These are phyloP conservation scores for Austroboletus niveus DNA, from an alignment of 1,284 basidiomycete species.

Conservation along the genomic window DNA sequence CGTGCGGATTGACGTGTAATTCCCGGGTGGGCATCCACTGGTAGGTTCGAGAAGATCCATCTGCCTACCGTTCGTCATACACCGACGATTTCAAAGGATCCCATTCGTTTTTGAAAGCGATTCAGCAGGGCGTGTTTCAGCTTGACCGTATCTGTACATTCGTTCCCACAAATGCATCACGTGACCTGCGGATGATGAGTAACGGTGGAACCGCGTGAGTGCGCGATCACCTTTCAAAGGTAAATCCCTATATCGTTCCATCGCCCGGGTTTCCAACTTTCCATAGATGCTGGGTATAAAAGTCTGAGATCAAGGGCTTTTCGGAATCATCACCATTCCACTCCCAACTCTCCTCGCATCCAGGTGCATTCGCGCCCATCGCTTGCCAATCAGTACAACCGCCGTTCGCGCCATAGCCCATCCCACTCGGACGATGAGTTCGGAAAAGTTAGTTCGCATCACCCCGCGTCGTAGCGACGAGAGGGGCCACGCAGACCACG, in stretches of 20 bases:
- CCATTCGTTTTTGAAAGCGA: no score
- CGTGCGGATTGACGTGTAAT: no score
- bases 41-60: no score
- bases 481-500: constrained; percentile 80
- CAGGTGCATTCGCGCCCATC: constrained; percentile 9
- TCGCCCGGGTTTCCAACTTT: constrained; percentile 9
- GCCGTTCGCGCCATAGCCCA: not conserved
- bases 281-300: constrained; percentile 18
- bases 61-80: no score
- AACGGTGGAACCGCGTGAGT: constrained; percentile 28
- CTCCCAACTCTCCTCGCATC: not conserved
- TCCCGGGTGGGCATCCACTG: no score
- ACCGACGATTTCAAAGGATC: no score
- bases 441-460: constrained; percentile 39
- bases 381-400: not conserved
- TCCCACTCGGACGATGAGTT: constrained; percentile 13
- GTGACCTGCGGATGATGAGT: not conserved
- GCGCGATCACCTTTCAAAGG: constrained; percentile 21
- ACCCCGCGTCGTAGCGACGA: constrained; percentile 59
- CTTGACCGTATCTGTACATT: not conserved
- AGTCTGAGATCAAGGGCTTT: not conserved
- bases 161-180: not conserved
- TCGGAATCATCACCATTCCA: constrained; percentile 6
- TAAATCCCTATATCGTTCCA: constrained; percentile 10
- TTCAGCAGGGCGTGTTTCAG: not conserved